Base-by-base conservation (phyloP, 2,329 filamentous ascomycete genomes). In the Dothiorella sarmentorum region DNA sequence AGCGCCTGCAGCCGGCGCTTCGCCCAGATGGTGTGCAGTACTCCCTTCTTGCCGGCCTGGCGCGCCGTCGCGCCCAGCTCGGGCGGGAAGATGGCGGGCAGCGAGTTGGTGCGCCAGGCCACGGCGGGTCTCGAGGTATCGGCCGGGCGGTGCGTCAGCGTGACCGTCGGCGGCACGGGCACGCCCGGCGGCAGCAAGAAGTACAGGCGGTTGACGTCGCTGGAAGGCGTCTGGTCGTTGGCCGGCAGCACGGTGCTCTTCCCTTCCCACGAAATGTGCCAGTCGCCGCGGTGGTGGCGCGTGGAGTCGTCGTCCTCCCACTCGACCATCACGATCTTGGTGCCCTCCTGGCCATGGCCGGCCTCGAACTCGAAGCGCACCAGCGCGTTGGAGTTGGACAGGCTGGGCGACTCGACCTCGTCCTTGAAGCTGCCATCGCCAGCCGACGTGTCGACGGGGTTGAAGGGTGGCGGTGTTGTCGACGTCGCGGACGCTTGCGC, bases 271-370 rank as follows among this genome's bases (percentile, higher is more conserved):
- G 85, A 87, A 18, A 96, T 86, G 60, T 88, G 83, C 91, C 91
- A 96, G 61, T 81, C 81, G 2, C 80, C 82, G 0, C 67, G 69
- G 15, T 79, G 63, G 10, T 74, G 73, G 53, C 76, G 73, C 2
- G 75, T 79, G 40, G 76, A 72, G 60, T 80, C 76, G 63, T 82
- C 81, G 55, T 87, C 84, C 69, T 90, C 85, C 91, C 91, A 96
- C 72, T 96, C 91, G 37, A 96, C 87, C 90, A 96, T 94, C 66
- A 96, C 78, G 63, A 96, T 87, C 77, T 96, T 96, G 62, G 90
- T 95, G 38, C 91, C 91, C 63, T 92, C 88, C 67, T 90, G 90
- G 51, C 85, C 88, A 70, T 83, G 84, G 33, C 86, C 87, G 0
- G 84, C 80, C 73, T 92, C 88, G 69, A 96, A 95, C 71, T 96